Evolutionary conservation across 352 stramenopile genomes (phyloP).

Genomic region (Thraustotheca clavata): DNA sequence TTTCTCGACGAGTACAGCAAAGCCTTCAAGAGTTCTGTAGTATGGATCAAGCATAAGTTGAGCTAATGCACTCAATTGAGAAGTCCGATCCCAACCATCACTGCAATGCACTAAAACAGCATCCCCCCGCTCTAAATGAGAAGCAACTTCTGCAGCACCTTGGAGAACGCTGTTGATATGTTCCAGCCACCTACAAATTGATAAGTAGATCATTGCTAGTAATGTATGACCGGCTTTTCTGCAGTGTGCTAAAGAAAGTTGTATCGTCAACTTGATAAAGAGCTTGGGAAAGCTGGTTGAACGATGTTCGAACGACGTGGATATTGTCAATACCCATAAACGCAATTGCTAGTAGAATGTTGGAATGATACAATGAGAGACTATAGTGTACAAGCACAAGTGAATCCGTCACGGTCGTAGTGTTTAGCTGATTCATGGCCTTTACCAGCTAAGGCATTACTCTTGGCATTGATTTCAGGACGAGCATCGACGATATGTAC

Average conservation of each 20-base stretch:
- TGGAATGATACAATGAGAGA: neutral
- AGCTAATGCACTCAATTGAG: constrained; percentile 64
- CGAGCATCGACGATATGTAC: constrained; percentile 87
- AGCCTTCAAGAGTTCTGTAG: constrained; percentile 65
- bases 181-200: constrained; percentile 48
- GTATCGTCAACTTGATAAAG: constrained; percentile 79
- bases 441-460: constrained; percentile 84
- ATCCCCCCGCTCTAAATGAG: constrained; percentile 62
- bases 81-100: constrained; percentile 82
- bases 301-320: constrained; percentile 70
- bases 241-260: constrained; percentile 76
- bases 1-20: constrained; percentile 77
- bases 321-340: constrained; percentile 88
- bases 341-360: constrained; percentile 33
- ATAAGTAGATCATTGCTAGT: neutral
- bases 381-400: constrained; percentile 36
- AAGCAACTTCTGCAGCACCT: constrained; percentile 62
- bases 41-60: constrained; percentile 84
- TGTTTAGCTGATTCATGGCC: constrained; percentile 85
- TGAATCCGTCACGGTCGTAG: constrained; percentile 63
- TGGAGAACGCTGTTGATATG: constrained; percentile 73
- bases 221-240: constrained; percentile 44
- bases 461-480: constrained; percentile 86
- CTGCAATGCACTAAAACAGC: constrained; percentile 80
- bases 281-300: constrained; percentile 54